Conservation (phyloP, 1,284 basidiomycete genomes). For the Leucoagaricus sp. region DNA sequence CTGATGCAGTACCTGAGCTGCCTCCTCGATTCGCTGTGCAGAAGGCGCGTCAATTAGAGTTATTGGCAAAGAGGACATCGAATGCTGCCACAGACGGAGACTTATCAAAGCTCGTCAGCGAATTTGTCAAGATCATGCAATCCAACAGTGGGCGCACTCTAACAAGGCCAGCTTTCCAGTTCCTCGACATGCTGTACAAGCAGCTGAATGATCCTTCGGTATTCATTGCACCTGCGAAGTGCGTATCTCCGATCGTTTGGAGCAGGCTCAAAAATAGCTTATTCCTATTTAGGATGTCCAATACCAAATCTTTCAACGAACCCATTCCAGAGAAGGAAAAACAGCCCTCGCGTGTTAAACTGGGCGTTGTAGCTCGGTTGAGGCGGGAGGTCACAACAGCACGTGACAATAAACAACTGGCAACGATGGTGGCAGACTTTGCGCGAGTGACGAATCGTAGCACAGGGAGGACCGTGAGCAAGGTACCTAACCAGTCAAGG, state of each 20-base stretch:
- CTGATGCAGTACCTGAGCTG: conserved; percentile 39
- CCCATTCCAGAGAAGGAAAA: conserved; percentile 33
- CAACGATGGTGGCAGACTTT: conserved; percentile 66
- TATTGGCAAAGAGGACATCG: conserved; percentile 43
- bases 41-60: conserved; percentile 57
- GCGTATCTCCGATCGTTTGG: conserved; percentile 16
- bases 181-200: conserved; percentile 67
- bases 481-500: conserved; percentile 42
- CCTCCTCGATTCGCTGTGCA: conserved; percentile 34
- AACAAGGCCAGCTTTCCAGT: conserved; percentile 69
- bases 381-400: conserved; percentile 52
- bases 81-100: conserved; percentile 53
- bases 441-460: conserved; percentile 64
- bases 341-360: conserved; percentile 49
- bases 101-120: conserved; percentile 52
- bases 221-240: conserved; percentile 54
- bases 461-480: conserved; percentile 67
- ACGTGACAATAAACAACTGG: conserved; percentile 54
- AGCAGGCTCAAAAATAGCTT: not conserved
- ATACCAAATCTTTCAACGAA: conserved; percentile 37
- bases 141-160: conserved; percentile 63
- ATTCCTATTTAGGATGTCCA: conserved; percentile 37
- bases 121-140: conserved; percentile 61
- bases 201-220: conserved; percentile 68
- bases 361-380: conserved; percentile 58